phyloP scores from a whole-genome alignment of 1,139 yeast genomes.

The Candida sp. region DNA sequence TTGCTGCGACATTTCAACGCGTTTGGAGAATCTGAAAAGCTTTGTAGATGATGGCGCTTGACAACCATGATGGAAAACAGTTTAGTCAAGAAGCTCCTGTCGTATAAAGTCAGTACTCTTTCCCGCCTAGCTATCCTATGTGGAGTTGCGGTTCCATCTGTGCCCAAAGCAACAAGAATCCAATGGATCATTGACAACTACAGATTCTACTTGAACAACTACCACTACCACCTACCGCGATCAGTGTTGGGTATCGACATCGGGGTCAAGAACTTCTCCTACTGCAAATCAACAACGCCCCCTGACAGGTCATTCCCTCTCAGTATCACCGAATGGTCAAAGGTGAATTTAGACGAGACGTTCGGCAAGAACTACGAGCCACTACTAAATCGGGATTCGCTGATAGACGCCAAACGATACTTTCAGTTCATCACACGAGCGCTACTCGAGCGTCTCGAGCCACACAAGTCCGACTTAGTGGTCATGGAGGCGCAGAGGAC shows the following conservation, averaged over 20 bases:
- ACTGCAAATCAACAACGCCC: constrained; percentile 27
- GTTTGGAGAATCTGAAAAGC: too few species aligned
- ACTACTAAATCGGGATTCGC: constrained; percentile 16
- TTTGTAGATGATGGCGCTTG: too few species aligned
- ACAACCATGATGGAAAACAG: background rate
- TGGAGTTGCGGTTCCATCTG: constrained; percentile 32
- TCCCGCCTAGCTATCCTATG: constrained; percentile 37
- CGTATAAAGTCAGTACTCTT: constrained; percentile 22
- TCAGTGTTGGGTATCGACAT: constrained; percentile 35
- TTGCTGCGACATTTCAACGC: too few species aligned
- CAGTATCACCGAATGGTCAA: constrained; percentile 29
- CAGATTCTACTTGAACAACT: constrained; percentile 18
- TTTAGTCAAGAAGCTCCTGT: constrained; percentile 5
- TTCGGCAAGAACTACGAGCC: constrained; percentile 14
- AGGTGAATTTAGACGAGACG: constrained; percentile 22
- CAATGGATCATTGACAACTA: constrained; percentile 24
- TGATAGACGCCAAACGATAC: constrained; percentile 29
- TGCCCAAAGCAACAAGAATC: constrained; percentile 30
- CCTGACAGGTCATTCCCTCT: constrained; percentile 9
- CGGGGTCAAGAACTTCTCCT: constrained; percentile 47
- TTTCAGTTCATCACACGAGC: constrained; percentile 25
- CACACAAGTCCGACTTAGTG: constrained; percentile 21
- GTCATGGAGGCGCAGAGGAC: constrained; percentile 47
- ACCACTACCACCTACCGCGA: constrained; percentile 13
- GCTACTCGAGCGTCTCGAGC: constrained; percentile 18